Base-by-base conservation (phyloP, 306 rosid species). In the Pachyrhizus erosus region DNA sequence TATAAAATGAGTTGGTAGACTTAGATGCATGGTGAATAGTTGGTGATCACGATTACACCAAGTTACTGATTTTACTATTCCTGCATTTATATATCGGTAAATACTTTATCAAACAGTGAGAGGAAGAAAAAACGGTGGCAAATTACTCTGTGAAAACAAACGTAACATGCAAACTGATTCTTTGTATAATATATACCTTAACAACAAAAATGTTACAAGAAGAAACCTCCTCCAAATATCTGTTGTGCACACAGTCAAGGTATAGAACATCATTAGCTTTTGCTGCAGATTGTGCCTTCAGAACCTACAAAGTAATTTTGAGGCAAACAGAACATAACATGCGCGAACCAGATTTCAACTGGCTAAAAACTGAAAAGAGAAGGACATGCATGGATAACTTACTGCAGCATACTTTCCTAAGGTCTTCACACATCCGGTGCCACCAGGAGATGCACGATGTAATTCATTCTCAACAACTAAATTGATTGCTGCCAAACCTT, bases 401-500 rank as follows among this genome's bases (percentile, higher is more conserved):
- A 27, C 3, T 27, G 31, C 31, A 27, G 31, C 31, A 27, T 27
- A 27, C 2, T 27, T 27, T 27, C 31, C 31, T 27, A 27, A 1
- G 31, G 31, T 27, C 31, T 27, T 27, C 31, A 27, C 31, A 27
- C 31, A 27, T 27, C 31, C 31, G 31, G 31, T 27, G 31, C 31
- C 31, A 27, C 31, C 31, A 3, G 31, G 31, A 27, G 31, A 27
- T 27, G 31, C 31, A 27, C 31, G 31, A 27, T 27, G 31, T 27
- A 27, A 27, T 27, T 27, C 31, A 27, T 27, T 27, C 31, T 27
- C 31, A 27, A 27, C 31, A 27, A 27, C 31, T 3, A 27, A 27
- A 27, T 27, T n/a, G n/a, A n/a, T 94, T 17, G 98, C 97, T 73
- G 97, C 97, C 83, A 94, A 73, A 64, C 97, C 97, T 89, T 91